phyloP scores from a whole-genome alignment of 345 rosid species.

The Populus euphratica region DNA sequence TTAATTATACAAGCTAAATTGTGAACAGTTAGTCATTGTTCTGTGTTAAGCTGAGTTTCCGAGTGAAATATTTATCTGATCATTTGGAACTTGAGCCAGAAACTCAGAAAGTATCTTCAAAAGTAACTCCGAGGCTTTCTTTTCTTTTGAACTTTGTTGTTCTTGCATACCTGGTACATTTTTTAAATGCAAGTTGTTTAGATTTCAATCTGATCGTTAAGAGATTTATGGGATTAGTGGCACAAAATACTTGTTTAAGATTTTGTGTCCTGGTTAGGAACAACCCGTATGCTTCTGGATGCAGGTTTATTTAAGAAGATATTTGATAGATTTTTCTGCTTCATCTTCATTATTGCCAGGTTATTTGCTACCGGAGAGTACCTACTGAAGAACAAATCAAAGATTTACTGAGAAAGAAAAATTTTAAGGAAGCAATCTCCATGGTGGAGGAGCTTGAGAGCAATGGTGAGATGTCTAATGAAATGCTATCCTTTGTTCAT shows the following conservation, averaged over 20 bases:
- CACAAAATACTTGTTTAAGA: background rate
- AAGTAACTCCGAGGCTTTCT: background rate
- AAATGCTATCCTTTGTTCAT: slow-evolving; percentile 86
- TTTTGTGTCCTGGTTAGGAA: background rate
- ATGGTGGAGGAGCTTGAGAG: slow-evolving; percentile 83
- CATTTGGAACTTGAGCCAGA: background rate
- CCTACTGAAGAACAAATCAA: slow-evolving; percentile 86
- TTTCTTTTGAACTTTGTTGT: background rate
- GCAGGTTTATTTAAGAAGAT: background rate
- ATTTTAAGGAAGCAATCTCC: slow-evolving; percentile 79
- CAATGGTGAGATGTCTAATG: slow-evolving; percentile 78
- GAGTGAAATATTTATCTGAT: background rate
- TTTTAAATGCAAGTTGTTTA: background rate
- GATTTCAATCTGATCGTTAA: background rate
- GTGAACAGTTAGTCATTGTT: background rate
- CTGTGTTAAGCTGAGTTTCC: background rate
- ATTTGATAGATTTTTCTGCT: slow-evolving; percentile 10
- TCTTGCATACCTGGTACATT: background rate
- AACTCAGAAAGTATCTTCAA: background rate
- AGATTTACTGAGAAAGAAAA: slow-evolving; percentile 84
- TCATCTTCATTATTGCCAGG: slow-evolving; percentile 40
- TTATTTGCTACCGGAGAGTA: slow-evolving; percentile 64
- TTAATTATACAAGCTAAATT: background rate
- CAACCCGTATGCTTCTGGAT: background rate
- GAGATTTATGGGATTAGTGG: background rate